Evolutionary conservation across 2,329 filamentous ascomycete genomes (phyloP).

Genomic region (Calonectria crousiana): DNA sequence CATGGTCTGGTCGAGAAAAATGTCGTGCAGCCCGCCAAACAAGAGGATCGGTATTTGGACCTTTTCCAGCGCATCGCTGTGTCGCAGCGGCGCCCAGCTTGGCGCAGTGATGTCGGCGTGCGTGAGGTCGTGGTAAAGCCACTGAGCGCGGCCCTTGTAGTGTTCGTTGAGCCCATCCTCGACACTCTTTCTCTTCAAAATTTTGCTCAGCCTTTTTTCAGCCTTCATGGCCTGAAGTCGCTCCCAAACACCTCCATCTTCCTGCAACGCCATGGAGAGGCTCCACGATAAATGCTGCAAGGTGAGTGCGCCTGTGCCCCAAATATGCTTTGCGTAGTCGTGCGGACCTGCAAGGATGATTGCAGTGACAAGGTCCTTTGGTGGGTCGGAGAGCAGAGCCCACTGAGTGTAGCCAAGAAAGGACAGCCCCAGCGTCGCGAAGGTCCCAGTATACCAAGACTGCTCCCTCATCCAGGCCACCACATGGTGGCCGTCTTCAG

Average conservation of each 20-base stretch:
- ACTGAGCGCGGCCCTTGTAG: background rate
- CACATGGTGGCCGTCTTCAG: background rate
- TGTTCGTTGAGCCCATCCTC: background rate
- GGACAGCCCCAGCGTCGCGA: background rate
- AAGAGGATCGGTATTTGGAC: background rate
- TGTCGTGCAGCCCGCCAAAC: background rate
- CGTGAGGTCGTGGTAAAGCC: background rate
- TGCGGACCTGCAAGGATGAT: background rate
- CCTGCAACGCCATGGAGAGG: background rate
- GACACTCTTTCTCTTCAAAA: background rate
- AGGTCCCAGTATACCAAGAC: background rate
- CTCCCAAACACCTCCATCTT: background rate
- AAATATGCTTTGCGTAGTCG: background rate
- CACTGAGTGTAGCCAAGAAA: conserved; percentile 2
- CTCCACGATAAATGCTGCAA: background rate
- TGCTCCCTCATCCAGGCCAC: background rate
- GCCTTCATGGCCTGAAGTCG: background rate
- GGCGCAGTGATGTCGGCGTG: background rate
- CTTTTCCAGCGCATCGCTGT: background rate
- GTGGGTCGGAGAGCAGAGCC: background rate
- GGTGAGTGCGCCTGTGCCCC: background rate
- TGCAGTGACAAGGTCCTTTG: background rate
- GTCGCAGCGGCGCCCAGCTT: background rate
- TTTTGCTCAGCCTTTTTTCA: background rate
- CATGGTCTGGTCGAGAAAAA: conserved; percentile 2